These are phyloP conservation scores for Backusella australiensis DNA, from an alignment of 192 early-diverging fungal species.

Conservation along the genomic window DNA sequence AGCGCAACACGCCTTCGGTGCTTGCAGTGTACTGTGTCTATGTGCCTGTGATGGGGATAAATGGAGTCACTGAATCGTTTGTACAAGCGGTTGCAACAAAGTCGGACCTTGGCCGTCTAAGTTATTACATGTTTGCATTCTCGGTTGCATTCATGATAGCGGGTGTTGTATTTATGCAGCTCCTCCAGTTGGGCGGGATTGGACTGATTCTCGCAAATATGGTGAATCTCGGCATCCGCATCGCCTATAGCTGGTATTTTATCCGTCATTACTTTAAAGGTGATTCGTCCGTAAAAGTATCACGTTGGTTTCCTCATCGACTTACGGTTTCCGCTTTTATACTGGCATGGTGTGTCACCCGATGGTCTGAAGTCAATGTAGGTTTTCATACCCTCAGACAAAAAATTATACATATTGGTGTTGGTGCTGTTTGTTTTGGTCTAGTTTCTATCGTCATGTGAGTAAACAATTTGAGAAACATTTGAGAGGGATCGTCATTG, in stretches of 20 bases:
- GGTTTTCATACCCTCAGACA: constrained; percentile 52
- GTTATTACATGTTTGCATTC: constrained; percentile 73
- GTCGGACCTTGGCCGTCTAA: constrained; percentile 57
- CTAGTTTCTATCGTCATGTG: constrained; percentile 43
- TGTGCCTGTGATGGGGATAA: constrained; percentile 91
- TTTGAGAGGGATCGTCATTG: neutral
- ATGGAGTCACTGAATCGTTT: constrained; percentile 94
- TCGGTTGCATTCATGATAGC: constrained; percentile 64
- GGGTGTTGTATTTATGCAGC: constrained; percentile 59
- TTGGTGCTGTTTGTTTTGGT: constrained; percentile 49
- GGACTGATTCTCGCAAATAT: constrained; percentile 88
- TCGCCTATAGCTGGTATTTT: constrained; percentile 68
- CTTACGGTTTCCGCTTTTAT: constrained; percentile 46
- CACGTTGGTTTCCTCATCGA: constrained; percentile 42
- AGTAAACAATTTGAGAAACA: constrained; percentile 17
- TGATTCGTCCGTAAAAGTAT: constrained; percentile 32
- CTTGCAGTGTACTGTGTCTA: constrained; percentile 84
- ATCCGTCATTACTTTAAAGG: constrained; percentile 56
- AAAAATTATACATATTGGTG: constrained; percentile 51
- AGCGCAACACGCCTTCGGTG: constrained; percentile 49
- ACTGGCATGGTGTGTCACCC: constrained; percentile 50
- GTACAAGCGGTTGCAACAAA: constrained; percentile 81
- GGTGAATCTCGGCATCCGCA: constrained; percentile 78
- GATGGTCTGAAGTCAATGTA: constrained; percentile 45
- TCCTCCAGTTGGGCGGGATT: constrained; percentile 61